These are phyloP conservation scores for Centaurea solstitialis DNA, from an alignment of 129 eudicot genomes.

Conservation along the genomic window DNA sequence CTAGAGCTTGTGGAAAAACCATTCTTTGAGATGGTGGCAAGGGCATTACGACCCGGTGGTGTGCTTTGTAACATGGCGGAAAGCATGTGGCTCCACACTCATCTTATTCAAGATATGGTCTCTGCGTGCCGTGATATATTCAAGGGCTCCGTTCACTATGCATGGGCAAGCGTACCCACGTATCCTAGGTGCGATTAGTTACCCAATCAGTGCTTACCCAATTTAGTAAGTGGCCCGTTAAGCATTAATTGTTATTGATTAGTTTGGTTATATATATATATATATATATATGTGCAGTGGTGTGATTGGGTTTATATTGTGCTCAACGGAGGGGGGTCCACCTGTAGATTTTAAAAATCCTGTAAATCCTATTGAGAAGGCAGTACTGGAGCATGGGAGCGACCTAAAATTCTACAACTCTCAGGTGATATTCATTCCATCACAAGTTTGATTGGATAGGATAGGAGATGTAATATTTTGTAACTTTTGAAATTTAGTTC, in stretches of 20 bases:
- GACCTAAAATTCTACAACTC: slow-evolving; percentile 82
- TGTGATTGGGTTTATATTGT: slow-evolving; percentile 82
- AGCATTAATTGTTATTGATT: neutral
- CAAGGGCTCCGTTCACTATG: slow-evolving; percentile 91
- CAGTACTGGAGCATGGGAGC: slow-evolving; percentile 39
- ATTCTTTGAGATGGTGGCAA: slow-evolving; percentile 75
- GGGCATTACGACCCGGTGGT: slow-evolving; percentile 93
- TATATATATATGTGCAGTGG: slow-evolving; percentile 54
- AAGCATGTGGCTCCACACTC: slow-evolving; percentile 98
- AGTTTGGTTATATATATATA: neutral
- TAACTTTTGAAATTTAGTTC: too few species aligned
- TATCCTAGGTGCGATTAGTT: slow-evolving; percentile 70
- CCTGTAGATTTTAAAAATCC: slow-evolving; percentile 81
- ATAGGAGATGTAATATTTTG: too few species aligned
- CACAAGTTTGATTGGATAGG: too few species aligned
- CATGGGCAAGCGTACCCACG: slow-evolving; percentile 97
- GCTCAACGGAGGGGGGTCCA: slow-evolving; percentile 82
- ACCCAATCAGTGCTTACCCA: too few species aligned
- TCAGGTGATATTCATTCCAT: slow-evolving; percentile 42
- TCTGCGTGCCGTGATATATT: slow-evolving; percentile 74
- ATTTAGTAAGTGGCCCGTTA: neutral
- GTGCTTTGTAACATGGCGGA: slow-evolving; percentile 98
- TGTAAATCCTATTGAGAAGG: slow-evolving; percentile 83
- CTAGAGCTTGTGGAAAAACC: slow-evolving; percentile 93
- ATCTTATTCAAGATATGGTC: slow-evolving; percentile 86